Evolutionary conservation across 257 asterid species (phyloP), one percentile per base, ranked within the genome.

Genomic region (Rubia yunnanensis): DNA sequence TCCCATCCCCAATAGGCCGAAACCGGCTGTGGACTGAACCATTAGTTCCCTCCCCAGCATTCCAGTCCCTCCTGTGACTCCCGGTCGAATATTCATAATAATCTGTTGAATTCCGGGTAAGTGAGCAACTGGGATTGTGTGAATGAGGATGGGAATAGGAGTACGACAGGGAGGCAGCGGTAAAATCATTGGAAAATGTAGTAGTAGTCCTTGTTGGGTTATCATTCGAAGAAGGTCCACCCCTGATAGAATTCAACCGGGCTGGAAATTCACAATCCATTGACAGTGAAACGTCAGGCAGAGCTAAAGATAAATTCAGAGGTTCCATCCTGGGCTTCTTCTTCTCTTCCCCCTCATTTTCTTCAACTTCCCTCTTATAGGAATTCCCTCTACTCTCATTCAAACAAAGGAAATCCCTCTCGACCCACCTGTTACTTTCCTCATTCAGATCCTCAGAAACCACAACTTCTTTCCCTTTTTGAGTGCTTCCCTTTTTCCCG

Each of bases 51-150:
- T 92, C 99, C 57, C 97, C 99, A 71, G 86, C 79, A 56, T 92
- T 92, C 97, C 97, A 89, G 17, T 81, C 94, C 78, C 84, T 80
- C 66, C 88, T 65, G 61, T 84, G 92, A 64, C 94, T 84, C 31
- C 90, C 92, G 1, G 23, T 70, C 0, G 94, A 86, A 58, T 83
- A 73, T 1, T 87, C 95, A 68, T 70, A 76, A 55, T 87, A 82
- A 75, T 87, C 95, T 0, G 91, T 78, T 5, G 95, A 89, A 73
- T 88, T 89, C 55, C 80, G 77, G 6, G 96, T 85, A 26, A 89
- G 85, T 0, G 97, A 94, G 85, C 96, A 94, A 75, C 99, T 90
- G 13, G 87, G 94, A 67, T 94, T 94, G 75, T 94, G 99, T 0
- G 96, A 88, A 50, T 64, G 71, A 1, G 80, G 92, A 60, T 85